Conservation (phyloP, 768 basidiomycete species). For the Suillus hirtellus region DNA sequence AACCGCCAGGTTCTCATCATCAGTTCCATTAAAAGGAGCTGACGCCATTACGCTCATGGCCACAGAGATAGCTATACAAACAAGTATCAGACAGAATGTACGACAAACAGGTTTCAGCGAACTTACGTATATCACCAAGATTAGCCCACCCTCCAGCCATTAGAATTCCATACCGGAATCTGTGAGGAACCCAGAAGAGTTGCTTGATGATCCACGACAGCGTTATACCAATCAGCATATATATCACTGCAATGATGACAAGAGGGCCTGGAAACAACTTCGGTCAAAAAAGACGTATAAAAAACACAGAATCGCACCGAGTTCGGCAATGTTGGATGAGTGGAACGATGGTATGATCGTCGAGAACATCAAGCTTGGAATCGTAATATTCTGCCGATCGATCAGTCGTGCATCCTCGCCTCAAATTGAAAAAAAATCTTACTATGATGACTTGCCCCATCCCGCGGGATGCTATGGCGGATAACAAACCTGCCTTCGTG, state of each 20-base stretch:
- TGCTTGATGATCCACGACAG: constrained; percentile 58
- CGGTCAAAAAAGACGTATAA: neutral
- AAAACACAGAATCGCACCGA: constrained; percentile 41
- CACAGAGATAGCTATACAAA: constrained; percentile 59
- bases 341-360: constrained; percentile 70
- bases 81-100: neutral
- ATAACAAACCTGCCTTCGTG: constrained; percentile 62
- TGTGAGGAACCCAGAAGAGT: constrained; percentile 76
- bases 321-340: constrained; percentile 50
- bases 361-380: constrained; percentile 66
- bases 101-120: neutral
- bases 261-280: constrained; percentile 51
- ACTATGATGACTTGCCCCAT: constrained; percentile 63
- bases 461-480: constrained; percentile 56
- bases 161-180: constrained; percentile 70
- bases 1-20: constrained; percentile 61
- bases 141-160: constrained; percentile 67
- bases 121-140: constrained; percentile 74
- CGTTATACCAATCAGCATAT: constrained; percentile 53
- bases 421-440: constrained; percentile 6
- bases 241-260: constrained; percentile 58
- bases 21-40: constrained; percentile 58
- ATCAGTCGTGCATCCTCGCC: constrained; percentile 3
- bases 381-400: neutral
- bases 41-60: constrained; percentile 60